These are phyloP conservation scores for Globisporangium recalcitrans DNA, from an alignment of 352 stramenopile genomes.

Conservation along the genomic window DNA sequence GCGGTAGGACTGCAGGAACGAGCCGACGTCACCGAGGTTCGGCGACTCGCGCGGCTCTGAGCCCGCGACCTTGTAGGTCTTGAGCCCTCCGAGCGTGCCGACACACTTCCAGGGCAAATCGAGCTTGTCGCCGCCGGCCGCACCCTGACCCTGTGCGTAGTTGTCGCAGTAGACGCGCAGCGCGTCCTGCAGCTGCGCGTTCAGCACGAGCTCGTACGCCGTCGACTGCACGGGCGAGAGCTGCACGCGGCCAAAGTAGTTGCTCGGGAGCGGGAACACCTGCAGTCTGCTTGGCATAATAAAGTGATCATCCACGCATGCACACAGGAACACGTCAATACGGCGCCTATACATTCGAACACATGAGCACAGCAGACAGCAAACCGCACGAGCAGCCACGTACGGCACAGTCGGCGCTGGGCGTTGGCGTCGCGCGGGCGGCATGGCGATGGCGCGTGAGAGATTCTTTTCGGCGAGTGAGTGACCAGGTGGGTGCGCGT, in stretches of 20 bases:
- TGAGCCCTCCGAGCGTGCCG: slow-evolving; percentile 30
- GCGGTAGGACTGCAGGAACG: slow-evolving; percentile 33
- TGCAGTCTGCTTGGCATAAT: slow-evolving; percentile 10
- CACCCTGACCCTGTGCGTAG: slow-evolving; percentile 13
- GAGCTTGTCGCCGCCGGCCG: slow-evolving; percentile 21
- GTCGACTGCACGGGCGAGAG: slow-evolving; percentile 22
- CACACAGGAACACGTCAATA: too few relatives aligned
- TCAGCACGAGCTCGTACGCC: slow-evolving; percentile 35
- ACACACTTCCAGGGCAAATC: slow-evolving; percentile 36
- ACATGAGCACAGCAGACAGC: not conserved
- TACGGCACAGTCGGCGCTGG: slow-evolving; percentile 3
- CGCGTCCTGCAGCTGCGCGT: slow-evolving; percentile 39
- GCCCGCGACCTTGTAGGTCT: slow-evolving; percentile 36
- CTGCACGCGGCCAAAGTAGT: slow-evolving; percentile 25
- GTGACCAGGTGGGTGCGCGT: not conserved
- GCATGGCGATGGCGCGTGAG: not conserved
- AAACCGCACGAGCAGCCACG: not conserved
- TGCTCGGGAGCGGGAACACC: slow-evolving; percentile 10
- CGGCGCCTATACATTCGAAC: not conserved
- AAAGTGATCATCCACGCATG: too few relatives aligned
- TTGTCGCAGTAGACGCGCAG: slow-evolving; percentile 26
- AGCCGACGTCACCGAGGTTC: slow-evolving; percentile 6
- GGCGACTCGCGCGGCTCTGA: slow-evolving; percentile 9
- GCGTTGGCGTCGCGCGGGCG: slow-evolving; percentile 1
- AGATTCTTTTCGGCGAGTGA: not conserved